Percentiles rank a stretch among this genome's conserved stretches.
phyloP scores from a whole-genome alignment of 2,329 filamentous ascomycete species.

The Colletotrichum paranaense region DNA sequence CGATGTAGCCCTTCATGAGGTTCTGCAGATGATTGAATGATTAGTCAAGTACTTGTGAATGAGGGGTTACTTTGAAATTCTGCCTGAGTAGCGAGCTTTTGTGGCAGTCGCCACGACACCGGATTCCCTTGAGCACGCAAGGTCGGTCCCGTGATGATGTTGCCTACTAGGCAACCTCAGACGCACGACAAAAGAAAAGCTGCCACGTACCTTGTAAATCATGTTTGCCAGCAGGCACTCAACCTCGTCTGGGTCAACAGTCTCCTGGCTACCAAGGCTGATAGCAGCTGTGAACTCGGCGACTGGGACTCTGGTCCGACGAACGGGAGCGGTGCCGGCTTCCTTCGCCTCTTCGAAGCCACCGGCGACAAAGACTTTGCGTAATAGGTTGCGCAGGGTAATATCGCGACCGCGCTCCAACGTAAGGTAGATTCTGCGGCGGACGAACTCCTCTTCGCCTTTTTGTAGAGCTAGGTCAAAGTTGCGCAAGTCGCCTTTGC shows the following conservation, averaged over 20 bases:
- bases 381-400: conserved; percentile 87
- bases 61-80: neutral
- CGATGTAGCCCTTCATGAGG: conserved; percentile 98
- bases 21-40: conserved; percentile 65
- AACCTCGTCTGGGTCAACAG: conserved; percentile 88
- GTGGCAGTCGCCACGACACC: neutral
- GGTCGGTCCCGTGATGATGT: neutral
- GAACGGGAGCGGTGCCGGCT: conserved; percentile 68
- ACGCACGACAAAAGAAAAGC: conserved; percentile 17
- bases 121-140: conserved; percentile 1
- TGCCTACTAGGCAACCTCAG: conserved; percentile 10
- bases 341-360: conserved; percentile 85
- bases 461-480: conserved; percentile 86
- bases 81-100: neutral
- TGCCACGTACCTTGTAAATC: conserved; percentile 88
- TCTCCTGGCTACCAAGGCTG: conserved; percentile 75
- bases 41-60: conserved; percentile 47
- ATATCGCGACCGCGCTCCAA: conserved; percentile 93
- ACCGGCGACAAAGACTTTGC: conserved; percentile 88
- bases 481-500: conserved; percentile 81
- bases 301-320: conserved; percentile 83
- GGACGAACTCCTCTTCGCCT: conserved; percentile 93
- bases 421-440: conserved; percentile 92
- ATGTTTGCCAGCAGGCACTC: conserved; percentile 96
- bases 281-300: conserved; percentile 88